These are phyloP conservation scores for Ogataea zsoltii DNA, from an alignment of 805 yeast genomes.

Conservation along the genomic window DNA sequence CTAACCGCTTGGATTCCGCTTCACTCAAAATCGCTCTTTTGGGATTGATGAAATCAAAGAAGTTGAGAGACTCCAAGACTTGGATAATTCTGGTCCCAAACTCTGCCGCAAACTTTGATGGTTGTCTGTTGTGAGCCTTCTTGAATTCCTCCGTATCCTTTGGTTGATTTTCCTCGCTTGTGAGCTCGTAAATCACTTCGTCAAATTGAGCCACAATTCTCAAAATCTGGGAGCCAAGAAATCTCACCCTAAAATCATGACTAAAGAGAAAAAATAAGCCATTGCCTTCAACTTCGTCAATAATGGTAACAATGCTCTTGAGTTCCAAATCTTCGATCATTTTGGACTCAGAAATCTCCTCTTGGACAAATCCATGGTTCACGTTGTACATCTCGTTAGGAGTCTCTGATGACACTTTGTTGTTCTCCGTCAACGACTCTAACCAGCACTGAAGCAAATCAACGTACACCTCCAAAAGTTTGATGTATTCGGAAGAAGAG, in stretches of 20 bases:
- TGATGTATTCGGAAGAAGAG: conserved; percentile 60
- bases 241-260: conserved; percentile 75
- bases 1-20: conserved; percentile 74
- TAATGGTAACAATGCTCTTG: conserved; percentile 76
- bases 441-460: conserved; percentile 85
- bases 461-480: conserved; percentile 66
- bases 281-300: conserved; percentile 95
- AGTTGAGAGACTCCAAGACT: conserved; percentile 70
- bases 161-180: conserved; percentile 18
- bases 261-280: conserved; percentile 91
- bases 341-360: conserved; percentile 44
- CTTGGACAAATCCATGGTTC: conserved; percentile 35
- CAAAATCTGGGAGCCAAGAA: conserved; percentile 72
- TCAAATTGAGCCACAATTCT: conserved; percentile 86
- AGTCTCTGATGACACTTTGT: conserved; percentile 28
- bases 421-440: conserved; percentile 50
- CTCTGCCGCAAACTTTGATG: conserved; percentile 76
- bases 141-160: conserved; percentile 20
- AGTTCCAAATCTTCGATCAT: conserved; percentile 68
- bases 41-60: conserved; percentile 58
- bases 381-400: conserved; percentile 38
- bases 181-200: conserved; percentile 63
- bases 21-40: conserved; percentile 56
- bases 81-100: conserved; percentile 76
- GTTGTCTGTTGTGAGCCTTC: conserved; percentile 52